Evolutionary conservation across 2,329 filamentous ascomycete genomes (phyloP).

Genomic region (Sphaerulina vaccinii): DNA sequence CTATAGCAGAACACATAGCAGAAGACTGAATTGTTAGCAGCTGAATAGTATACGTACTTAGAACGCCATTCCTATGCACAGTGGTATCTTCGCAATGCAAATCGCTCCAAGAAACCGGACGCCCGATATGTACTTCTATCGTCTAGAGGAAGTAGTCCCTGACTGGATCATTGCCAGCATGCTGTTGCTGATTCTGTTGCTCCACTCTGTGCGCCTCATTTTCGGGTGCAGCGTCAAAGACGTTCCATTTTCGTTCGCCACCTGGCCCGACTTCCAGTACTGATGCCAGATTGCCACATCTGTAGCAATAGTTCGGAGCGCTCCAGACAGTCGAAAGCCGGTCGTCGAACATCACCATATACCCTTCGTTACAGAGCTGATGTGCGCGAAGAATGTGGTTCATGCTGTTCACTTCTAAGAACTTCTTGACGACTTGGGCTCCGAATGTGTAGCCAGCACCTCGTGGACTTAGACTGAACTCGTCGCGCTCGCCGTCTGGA

Average conservation of each 20-base stretch:
- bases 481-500: conserved; percentile 93
- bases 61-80: conserved; percentile 14
- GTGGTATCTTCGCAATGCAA: conserved; percentile 10
- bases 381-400: conserved; percentile 97
- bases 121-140: conserved; percentile 34
- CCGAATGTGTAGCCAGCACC: conserved; percentile 97
- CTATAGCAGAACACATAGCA: conserved; percentile 1
- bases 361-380: conserved; percentile 96
- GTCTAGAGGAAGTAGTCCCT: conserved; percentile 65
- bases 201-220: conserved; percentile 85
- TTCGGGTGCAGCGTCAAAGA: conserved; percentile 94
- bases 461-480: conserved; percentile 89
- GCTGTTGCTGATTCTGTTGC: conserved; percentile 57
- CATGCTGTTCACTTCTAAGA: conserved; percentile 96
- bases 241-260: conserved; percentile 93
- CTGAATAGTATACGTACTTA: conserved; percentile 4
- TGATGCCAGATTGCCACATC: conserved; percentile 93
- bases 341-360: conserved; percentile 95
- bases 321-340: conserved; percentile 95
- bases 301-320: conserved; percentile 71
- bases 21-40: neutral
- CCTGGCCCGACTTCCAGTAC: conserved; percentile 93
- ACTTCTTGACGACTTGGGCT: conserved; percentile 96
- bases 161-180: conserved; percentile 69
- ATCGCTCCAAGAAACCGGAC: neutral